Conservation (phyloP, 1,139 yeast species). For the Candida labiduridarum region DNA sequence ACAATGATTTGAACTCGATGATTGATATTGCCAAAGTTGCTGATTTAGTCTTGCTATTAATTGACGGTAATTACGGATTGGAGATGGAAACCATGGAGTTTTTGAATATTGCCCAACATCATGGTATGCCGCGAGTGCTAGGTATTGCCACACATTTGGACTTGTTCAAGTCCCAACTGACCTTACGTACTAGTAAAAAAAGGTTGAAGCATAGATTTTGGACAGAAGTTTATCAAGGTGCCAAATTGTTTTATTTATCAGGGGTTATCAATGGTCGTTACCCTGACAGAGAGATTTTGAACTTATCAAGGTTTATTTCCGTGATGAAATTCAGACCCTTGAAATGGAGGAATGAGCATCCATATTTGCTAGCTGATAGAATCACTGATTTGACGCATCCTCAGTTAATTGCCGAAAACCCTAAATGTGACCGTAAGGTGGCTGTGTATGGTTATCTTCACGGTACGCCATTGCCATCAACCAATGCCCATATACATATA, state of each 20-base stretch:
- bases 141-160: slow-evolving; percentile 97
- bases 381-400: slow-evolving; percentile 97
- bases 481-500: slow-evolving; percentile 83
- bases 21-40: slow-evolving; percentile 95
- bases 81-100: slow-evolving; percentile 99
- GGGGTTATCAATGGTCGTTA: slow-evolving; percentile 98
- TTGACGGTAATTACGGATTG: slow-evolving; percentile 97
- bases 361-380: slow-evolving; percentile 88
- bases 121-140: slow-evolving; percentile 97
- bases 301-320: slow-evolving; percentile 87
- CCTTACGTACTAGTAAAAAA: slow-evolving; percentile 89
- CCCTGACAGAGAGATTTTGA: slow-evolving; percentile 94
- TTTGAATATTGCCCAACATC: slow-evolving; percentile 92
- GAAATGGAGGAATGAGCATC: slow-evolving; percentile 99
- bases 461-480: slow-evolving; percentile 81
- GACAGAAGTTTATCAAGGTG: slow-evolving; percentile 99
- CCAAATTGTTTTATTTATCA: slow-evolving; percentile 88
- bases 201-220: slow-evolving; percentile 92
- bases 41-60: slow-evolving; percentile 82
- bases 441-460: slow-evolving; percentile 94
- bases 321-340: slow-evolving; percentile 98
- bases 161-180: slow-evolving; percentile 84
- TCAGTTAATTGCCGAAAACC: slow-evolving; percentile 70
- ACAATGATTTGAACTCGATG: slow-evolving; percentile 93
- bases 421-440: slow-evolving; percentile 84